Percentiles rank a stretch among this genome's conserved stretches.
Evolutionary conservation across 352 stramenopile species (phyloP).

Genomic region (Phytophthora pisi): DNA sequence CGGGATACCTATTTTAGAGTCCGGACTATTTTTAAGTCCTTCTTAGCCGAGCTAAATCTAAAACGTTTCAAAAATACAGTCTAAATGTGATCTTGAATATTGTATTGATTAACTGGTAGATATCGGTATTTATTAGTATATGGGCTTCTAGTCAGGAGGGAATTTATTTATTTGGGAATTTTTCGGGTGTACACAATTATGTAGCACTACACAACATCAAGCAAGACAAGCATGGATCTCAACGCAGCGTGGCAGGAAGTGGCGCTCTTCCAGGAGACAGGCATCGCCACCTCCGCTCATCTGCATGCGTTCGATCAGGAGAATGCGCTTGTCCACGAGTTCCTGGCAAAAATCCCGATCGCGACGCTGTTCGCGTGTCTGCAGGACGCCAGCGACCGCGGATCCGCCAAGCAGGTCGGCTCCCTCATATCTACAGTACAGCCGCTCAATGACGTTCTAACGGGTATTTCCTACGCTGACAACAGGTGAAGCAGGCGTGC

Average conservation of each 20-base stretch:
- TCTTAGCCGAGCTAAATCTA: too few species aligned
- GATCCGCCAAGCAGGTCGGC: constrained; percentile 64
- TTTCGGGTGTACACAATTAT: background rate
- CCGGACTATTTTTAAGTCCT: too few species aligned
- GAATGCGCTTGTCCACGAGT: constrained; percentile 59
- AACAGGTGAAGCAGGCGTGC: constrained; percentile 74
- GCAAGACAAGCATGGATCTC: constrained; percentile 44
- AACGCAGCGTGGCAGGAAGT: constrained; percentile 57
- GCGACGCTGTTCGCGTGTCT: constrained; percentile 73
- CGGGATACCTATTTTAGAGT: too few species aligned
- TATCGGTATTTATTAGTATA: too few species aligned
- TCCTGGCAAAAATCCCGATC: constrained; percentile 70
- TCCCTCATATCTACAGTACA: background rate
- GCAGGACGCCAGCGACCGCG: constrained; percentile 74
- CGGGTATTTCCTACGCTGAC: background rate
- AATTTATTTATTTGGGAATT: too few species aligned
- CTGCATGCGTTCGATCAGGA: constrained; percentile 51
- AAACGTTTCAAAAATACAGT: too few species aligned
- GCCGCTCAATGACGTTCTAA: background rate
- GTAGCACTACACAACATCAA: background rate
- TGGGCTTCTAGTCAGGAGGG: too few species aligned
- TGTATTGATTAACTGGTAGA: too few species aligned
- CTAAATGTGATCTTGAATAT: too few species aligned
- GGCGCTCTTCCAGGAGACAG: constrained; percentile 67
- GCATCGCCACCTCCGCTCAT: constrained; percentile 55